Percentiles rank a stretch among this genome's conserved stretches.
Conservation (phyloP, 352 stramenopile genomes). For the Globisporangium cederbergense region DNA sequence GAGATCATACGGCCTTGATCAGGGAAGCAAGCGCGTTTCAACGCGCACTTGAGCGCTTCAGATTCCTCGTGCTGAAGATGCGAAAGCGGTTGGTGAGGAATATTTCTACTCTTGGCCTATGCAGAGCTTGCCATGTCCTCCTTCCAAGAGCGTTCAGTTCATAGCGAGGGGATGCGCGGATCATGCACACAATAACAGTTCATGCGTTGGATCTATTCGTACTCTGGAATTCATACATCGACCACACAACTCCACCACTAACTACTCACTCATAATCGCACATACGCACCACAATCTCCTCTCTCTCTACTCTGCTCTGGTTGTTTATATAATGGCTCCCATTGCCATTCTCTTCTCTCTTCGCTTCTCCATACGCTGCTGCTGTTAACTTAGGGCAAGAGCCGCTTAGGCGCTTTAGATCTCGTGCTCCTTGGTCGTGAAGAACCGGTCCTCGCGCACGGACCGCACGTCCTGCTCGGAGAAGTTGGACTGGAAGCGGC, state of each 20-base stretch:
- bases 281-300: neutral
- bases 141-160: no score
- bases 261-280: neutral
- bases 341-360: neutral
- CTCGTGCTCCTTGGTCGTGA: conserved; percentile 16
- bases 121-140: no score
- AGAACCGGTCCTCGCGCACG: conserved; percentile 24
- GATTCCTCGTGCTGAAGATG: no score
- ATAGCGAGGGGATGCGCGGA: no score
- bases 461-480: conserved; percentile 36
- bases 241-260: neutral
- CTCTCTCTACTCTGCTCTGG: neutral
- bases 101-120: no score
- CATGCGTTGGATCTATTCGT: neutral
- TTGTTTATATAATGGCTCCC: neutral
- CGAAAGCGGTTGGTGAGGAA: no score
- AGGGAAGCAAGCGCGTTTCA: no score
- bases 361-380: neutral
- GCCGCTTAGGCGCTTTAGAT: conserved; percentile 4
- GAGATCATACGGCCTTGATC: neutral
- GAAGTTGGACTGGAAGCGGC: conserved; percentile 63
- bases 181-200: no score
- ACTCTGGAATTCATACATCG: neutral
- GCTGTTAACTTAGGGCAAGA: conserved; percentile 4
- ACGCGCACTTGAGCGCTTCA: neutral